Percentiles rank a stretch among this genome's conserved stretches.
Evolutionary conservation across 257 asterid species (phyloP).

Genomic region (Fraxinus anomala): DNA sequence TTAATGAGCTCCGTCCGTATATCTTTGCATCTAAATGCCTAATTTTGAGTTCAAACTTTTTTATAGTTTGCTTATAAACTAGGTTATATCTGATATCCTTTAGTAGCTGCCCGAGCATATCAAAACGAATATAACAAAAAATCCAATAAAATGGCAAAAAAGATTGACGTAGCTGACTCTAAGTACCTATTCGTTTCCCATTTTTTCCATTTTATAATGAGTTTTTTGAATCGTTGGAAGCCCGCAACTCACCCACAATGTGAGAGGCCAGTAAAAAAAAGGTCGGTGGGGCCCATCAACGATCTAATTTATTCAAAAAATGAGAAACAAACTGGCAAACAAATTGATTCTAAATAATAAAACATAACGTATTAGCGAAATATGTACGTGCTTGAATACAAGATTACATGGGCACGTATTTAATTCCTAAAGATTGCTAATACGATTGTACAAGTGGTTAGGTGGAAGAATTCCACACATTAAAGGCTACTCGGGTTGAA

Average conservation of each 20-base stretch:
- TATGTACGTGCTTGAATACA: not conserved
- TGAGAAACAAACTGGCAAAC: too few relatives aligned
- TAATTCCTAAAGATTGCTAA: not conserved
- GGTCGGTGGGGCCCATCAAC: too few relatives aligned
- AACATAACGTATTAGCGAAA: not conserved
- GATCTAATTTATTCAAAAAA: too few relatives aligned
- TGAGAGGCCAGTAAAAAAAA: too few relatives aligned
- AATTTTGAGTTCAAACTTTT: not conserved
- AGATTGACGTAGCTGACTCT: not conserved
- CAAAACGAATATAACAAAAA: not conserved
- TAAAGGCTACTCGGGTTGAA: slow-evolving; percentile 3
- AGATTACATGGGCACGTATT: not conserved
- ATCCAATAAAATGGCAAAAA: not conserved
- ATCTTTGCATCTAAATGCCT: not conserved
- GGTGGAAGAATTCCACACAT: slow-evolving; percentile 28
- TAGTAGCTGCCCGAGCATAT: not conserved
- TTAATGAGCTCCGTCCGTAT: not conserved
- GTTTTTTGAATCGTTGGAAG: too few relatives aligned
- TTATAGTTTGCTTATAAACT: not conserved
- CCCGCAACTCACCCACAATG: too few relatives aligned
- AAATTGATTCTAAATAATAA: not conserved
- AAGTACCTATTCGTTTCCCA: too few relatives aligned
- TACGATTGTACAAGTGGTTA: not conserved
- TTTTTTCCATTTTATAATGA: too few relatives aligned
- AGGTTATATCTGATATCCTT: not conserved